These are phyloP conservation scores for Aspergillus sp. DNA, from an alignment of 2,329 filamentous ascomycete genomes.

Conservation along the genomic window DNA sequence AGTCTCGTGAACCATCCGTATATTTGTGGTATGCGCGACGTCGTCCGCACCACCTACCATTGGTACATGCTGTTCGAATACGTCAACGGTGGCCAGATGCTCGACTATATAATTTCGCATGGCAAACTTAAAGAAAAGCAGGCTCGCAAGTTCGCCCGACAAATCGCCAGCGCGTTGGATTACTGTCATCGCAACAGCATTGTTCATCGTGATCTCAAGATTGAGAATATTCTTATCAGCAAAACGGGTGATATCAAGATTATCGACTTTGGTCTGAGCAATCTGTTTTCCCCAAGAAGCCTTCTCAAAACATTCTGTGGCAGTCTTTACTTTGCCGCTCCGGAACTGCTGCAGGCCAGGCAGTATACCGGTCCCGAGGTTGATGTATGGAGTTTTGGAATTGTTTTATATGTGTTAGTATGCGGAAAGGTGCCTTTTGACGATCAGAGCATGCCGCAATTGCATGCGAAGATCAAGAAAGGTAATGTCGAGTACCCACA, in stretches of 20 bases:
- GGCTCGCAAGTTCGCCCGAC: constrained; percentile 91
- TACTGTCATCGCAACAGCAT: constrained; percentile 98
- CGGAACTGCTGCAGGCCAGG: constrained; percentile 85
- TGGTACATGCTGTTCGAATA: constrained; percentile 99
- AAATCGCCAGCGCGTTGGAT: constrained; percentile 93
- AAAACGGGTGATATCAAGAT: constrained; percentile 99
- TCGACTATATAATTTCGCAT: constrained; percentile 99
- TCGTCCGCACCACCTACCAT: constrained; percentile 91
- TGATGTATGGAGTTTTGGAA: constrained; percentile 97
- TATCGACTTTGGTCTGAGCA: constrained; percentile 96
- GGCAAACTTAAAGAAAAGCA: constrained; percentile 97
- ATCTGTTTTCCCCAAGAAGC: constrained; percentile 78
- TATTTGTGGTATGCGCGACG: constrained; percentile 91
- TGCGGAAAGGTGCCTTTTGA: constrained; percentile 98
- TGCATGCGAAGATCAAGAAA: constrained; percentile 98
- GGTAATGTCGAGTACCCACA: constrained; percentile 91
- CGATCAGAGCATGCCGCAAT: constrained; percentile 96
- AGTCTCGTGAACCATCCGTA: constrained; percentile 90
- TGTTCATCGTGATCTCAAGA: constrained; percentile 94
- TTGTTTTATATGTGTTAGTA: constrained; percentile 92
- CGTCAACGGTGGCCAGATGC: constrained; percentile 97
- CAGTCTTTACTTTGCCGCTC: constrained; percentile 94
- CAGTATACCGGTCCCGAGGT: constrained; percentile 96
- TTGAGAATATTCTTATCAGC: constrained; percentile 98
- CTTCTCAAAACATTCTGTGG: constrained; percentile 96